Evolutionary conservation across 176 grass and related monocot genomes (phyloP).

Genomic region (Eragrostis curvula): DNA sequence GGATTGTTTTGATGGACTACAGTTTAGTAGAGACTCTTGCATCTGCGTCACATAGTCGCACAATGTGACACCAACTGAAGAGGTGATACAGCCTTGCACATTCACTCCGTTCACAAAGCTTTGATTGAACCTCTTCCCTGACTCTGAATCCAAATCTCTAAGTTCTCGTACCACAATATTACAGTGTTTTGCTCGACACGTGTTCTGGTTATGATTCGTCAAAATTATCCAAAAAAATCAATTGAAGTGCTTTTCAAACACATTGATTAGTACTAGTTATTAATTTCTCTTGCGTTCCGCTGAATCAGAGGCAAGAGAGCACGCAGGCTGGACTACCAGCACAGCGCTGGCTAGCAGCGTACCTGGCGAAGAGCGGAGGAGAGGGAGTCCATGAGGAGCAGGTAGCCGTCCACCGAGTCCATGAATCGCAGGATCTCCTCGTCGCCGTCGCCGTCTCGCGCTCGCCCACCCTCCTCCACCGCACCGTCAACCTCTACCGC

Average conservation of each 20-base stretch:
- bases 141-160: background rate
- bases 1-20: background rate
- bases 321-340: background rate
- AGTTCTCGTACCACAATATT: background rate
- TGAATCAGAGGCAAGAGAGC: background rate
- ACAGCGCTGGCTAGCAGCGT: background rate
- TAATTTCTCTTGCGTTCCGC: background rate
- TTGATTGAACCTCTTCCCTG: background rate
- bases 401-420: constrained; percentile 56
- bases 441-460: constrained; percentile 27
- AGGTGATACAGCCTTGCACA: background rate
- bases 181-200: background rate
- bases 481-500: background rate
- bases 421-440: constrained; percentile 59
- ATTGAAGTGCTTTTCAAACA: background rate
- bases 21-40: background rate
- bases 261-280: background rate
- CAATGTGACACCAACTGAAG: background rate
- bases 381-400: constrained; percentile 54
- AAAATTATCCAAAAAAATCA: background rate
- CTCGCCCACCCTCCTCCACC: background rate
- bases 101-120: background rate
- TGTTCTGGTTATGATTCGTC: constrained; percentile 7
- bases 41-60: background rate
- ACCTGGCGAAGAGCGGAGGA: constrained; percentile 58